Conservation (phyloP, 2,329 filamentous ascomycete genomes). For the Celoporthe dispersa region DNA sequence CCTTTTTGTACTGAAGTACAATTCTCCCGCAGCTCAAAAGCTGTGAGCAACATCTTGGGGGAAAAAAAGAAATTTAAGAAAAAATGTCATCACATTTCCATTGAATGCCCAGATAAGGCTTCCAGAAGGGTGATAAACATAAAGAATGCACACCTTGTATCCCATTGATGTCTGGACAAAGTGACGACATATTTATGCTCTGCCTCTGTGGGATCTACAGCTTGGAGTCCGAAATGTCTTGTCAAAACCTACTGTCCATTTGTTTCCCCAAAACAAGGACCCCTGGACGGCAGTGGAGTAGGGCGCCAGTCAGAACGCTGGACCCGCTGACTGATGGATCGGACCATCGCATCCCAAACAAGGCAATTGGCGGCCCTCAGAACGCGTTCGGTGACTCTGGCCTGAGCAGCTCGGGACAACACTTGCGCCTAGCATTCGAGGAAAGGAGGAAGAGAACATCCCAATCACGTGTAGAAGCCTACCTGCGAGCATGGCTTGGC, state of each 20-base stretch:
- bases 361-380: neutral
- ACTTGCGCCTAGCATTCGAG: neutral
- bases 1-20: neutral
- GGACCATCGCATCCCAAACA: neutral
- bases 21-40: neutral
- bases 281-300: neutral
- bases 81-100: neutral
- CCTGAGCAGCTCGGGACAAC: neutral
- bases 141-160: neutral
- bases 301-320: neutral
- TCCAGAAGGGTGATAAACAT: neutral
- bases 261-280: constrained; percentile 8
- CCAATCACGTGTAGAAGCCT: neutral
- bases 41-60: neutral
- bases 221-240: neutral
- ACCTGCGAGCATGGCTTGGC: neutral
- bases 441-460: neutral
- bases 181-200: neutral
- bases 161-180: neutral
- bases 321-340: neutral
- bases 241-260: neutral
- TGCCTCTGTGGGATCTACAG: neutral
- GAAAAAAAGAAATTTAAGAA: neutral
- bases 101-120: no score
- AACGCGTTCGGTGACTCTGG: neutral